Evolutionary conservation across 257 asterid genomes (phyloP), one percentile per base, ranked within the genome.

Genomic region (Rehmannia glutinosa): DNA sequence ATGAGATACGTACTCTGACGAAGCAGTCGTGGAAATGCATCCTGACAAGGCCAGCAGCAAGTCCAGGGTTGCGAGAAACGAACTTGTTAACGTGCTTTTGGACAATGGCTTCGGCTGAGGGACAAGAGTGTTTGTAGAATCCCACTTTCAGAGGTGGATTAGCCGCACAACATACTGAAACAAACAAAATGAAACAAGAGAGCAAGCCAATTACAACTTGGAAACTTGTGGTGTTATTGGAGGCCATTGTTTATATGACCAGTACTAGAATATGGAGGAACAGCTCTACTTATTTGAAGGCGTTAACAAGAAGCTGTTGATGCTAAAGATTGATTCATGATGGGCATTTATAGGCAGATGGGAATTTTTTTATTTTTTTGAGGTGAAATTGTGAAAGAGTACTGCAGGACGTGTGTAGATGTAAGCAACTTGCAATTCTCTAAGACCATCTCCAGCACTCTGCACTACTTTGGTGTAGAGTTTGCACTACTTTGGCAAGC

Each of bases 21-120:
- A 88, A 88, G 70, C 96, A 88, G 63, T 88, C 96, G 42, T 86
- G 96, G 70, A 88, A 86, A 73, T 86, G 94, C 73, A 86, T 11
- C 58, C 96, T 61, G 39, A 88, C 74, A 17, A 88, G 86, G 43
- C 93, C 96, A 12, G 91, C 93, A 27, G 79, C 96, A 8, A 86
- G 47, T 24, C 91, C 93, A 2, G 84, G 83, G 69, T 80, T 86
- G 35, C n/a, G 46, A 0, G 78, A 38, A 3, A 77, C 71, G 2
- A 75, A 82, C 12, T 83, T 73, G 62, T 73, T 35, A 1, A 86
- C 93, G 33, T 78, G 21, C 61, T 75, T 77, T 42, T 76, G 43
- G 16, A 88, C 84, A 2, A 88, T 83, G 64, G 35, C 17, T 59
- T 88, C 93, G 0, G 91, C 91, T 0, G 3, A 3, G 2, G 91